Percentiles rank a stretch among this genome's conserved stretches.
Evolutionary conservation across 2,329 filamentous ascomycete species (phyloP).

Genomic region (Colletotrichum camelliae): DNA sequence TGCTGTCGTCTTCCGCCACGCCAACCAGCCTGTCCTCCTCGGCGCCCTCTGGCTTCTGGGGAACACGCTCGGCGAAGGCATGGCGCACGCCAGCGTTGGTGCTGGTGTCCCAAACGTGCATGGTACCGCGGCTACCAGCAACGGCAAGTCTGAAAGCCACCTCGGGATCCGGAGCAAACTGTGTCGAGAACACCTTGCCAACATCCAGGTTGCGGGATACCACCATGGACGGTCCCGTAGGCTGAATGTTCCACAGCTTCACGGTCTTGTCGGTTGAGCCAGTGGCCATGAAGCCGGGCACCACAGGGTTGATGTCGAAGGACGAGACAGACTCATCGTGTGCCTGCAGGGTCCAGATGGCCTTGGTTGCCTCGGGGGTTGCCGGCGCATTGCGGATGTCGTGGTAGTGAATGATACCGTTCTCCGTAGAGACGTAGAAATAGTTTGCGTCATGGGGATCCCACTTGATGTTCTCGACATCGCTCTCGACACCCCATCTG

Average conservation of each 20-base stretch:
- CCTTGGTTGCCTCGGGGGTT: constrained; percentile 76
- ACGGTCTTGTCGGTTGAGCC: constrained; percentile 94
- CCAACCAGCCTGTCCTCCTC: constrained; percentile 81
- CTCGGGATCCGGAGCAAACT: constrained; percentile 87
- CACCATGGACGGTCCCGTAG: constrained; percentile 85
- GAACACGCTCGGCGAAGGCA: constrained; percentile 75
- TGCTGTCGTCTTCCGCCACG: constrained; percentile 71
- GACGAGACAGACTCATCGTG: constrained; percentile 91
- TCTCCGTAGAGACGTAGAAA: constrained; percentile 96
- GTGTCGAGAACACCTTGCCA: constrained; percentile 90
- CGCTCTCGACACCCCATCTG: constrained; percentile 92
- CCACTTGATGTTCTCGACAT: constrained; percentile 93
- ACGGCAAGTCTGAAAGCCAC: constrained; percentile 93
- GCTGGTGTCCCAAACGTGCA: constrained; percentile 96
- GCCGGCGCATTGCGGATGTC: constrained; percentile 80
- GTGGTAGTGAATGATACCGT: constrained; percentile 89
- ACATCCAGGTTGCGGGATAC: constrained; percentile 91
- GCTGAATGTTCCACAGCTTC: constrained; percentile 93
- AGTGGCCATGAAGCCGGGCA: constrained; percentile 92
- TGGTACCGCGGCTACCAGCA: constrained; percentile 89
- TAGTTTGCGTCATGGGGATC: constrained; percentile 90
- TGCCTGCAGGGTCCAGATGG: constrained; percentile 93
- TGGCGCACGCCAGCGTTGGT: constrained; percentile 88
- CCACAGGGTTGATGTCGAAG: constrained; percentile 88
- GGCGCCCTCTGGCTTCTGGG: constrained; percentile 59